A percentile compares a stretch with the other conserved stretches of the same genome.
phyloP scores from a whole-genome alignment of 495 filamentous ascomycete species.

The Penicillium paxilli region DNA sequence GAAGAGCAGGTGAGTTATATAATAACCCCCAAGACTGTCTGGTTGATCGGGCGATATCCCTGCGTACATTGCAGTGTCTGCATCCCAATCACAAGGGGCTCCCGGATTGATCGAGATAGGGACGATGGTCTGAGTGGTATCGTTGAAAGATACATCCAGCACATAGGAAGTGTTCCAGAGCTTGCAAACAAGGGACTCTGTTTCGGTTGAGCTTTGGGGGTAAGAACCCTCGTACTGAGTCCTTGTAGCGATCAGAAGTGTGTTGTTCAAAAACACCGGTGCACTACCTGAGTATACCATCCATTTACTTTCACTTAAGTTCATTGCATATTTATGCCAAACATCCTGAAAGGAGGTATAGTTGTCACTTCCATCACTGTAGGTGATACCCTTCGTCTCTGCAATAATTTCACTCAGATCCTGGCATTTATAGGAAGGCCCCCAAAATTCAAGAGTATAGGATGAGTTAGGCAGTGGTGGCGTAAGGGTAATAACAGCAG shows the following conservation, averaged over 20 bases:
- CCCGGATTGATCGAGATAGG: background rate
- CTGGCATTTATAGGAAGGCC: slow-evolving; percentile 7
- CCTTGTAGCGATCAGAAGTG: background rate
- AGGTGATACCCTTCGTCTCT: slow-evolving; percentile 1
- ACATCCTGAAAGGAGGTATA: slow-evolving; percentile 3
- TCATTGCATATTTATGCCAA: background rate
- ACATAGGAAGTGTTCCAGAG: slow-evolving; percentile 7
- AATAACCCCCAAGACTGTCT: background rate
- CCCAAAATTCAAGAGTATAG: slow-evolving; percentile 5
- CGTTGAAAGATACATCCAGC: background rate
- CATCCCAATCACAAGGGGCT: background rate
- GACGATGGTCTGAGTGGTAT: background rate
- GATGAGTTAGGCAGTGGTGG: slow-evolving; percentile 5
- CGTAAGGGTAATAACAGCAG: background rate
- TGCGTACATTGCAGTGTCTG: no score
- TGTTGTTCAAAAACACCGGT: background rate
- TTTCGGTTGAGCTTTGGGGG: background rate
- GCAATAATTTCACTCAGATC: background rate
- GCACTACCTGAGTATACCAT: background rate
- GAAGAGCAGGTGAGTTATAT: background rate
- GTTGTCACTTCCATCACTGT: background rate
- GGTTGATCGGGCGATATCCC: background rate
- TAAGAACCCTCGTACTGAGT: background rate
- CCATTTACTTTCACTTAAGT: background rate
- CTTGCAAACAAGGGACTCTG: background rate